phyloP scores from a whole-genome alignment of 1,139 yeast species.

The Trichomonascaceae sp. region DNA sequence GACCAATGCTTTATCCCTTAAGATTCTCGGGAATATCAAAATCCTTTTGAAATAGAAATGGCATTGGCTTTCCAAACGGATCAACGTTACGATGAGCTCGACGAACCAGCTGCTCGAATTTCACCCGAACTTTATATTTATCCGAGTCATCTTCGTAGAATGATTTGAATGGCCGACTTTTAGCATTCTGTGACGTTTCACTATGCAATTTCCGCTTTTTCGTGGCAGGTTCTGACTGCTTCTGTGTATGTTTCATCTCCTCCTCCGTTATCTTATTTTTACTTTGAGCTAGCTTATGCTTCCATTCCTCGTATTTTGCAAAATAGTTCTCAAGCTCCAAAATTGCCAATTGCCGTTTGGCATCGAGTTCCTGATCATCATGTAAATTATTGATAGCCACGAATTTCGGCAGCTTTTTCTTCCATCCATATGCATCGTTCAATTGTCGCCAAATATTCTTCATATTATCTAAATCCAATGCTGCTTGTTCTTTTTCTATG shows the following conservation, averaged over 20 bases:
- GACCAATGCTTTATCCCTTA: constrained; percentile 46
- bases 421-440: constrained; percentile 54
- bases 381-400: constrained; percentile 47
- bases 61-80: constrained; percentile 24
- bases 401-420: constrained; percentile 42
- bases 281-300: constrained; percentile 14
- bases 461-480: constrained; percentile 48
- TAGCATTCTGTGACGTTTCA: background rate
- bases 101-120: constrained; percentile 20
- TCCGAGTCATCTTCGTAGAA: constrained; percentile 2
- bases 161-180: background rate
- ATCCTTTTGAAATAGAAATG: constrained; percentile 51
- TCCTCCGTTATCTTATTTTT: background rate
- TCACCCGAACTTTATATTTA: constrained; percentile 11
- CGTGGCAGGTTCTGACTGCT: background rate
- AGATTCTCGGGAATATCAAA: constrained; percentile 65
- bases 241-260: background rate
- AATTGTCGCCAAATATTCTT: constrained; percentile 38
- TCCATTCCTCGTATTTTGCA: constrained; percentile 43
- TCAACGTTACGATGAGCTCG: constrained; percentile 18
- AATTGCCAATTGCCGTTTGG: constrained; percentile 48
- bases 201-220: constrained; percentile 5
- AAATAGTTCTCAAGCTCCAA: constrained; percentile 45
- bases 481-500: constrained; percentile 47
- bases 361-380: constrained; percentile 44